phyloP scores from a whole-genome alignment of 139 green algal genomes.

The Dunaliella primolecta region DNA sequence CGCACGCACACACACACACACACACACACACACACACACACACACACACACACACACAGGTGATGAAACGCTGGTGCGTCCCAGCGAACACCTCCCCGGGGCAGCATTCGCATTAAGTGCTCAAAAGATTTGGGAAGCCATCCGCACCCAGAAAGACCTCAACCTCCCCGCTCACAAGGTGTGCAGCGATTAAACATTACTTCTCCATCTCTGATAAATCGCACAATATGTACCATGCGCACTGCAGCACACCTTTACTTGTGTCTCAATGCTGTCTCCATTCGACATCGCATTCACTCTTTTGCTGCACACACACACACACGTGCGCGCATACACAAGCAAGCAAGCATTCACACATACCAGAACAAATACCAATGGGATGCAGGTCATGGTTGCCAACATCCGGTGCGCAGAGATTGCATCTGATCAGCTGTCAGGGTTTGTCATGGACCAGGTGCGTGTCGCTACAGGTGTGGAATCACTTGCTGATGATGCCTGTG shows the following conservation, averaged over 20 bases:
- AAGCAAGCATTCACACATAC: not conserved
- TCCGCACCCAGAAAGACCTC: conserved; percentile 92
- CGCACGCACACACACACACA: not conserved
- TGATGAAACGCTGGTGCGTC: conserved; percentile 56
- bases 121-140: conserved; percentile 84
- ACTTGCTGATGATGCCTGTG: no score
- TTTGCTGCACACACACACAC: no score
- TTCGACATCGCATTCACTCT: no score
- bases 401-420: conserved; percentile 90
- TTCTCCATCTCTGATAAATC: no score
- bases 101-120: conserved; percentile 75
- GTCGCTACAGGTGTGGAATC: no score
- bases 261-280: no score
- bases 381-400: conserved; percentile 94
- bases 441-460: conserved; percentile 48
- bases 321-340: not conserved
- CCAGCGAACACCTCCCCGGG: conserved; percentile 54
- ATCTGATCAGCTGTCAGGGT: conserved; percentile 58
- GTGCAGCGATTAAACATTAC: no score
- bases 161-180: conserved; percentile 96
- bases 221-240: no score
- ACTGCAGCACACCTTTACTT: no score
- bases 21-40: conserved; percentile 8
- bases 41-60: conserved; percentile 25
- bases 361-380: not conserved